Base-by-base conservation (phyloP, 2,329 filamentous ascomycete species). In the Stromatinia cepivora region DNA sequence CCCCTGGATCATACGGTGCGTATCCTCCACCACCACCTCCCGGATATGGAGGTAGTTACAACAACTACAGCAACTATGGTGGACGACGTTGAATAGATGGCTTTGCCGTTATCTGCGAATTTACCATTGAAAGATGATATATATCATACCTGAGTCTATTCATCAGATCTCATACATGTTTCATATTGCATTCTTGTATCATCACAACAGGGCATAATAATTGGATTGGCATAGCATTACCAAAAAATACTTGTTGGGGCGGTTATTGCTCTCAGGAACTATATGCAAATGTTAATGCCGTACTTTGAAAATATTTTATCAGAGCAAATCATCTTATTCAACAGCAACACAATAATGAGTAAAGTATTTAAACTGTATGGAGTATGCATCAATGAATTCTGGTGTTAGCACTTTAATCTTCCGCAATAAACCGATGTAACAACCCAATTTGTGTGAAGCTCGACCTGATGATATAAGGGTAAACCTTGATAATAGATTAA, bases 1-100 rank as follows among this genome's bases (percentile, higher is more conserved):
- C 82, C 4, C 78, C 79, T 9, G 78, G 77, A 31, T 68, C 62
- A 9, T 76, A 76, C 69, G 73, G 71, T 54, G 66, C 46, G 10
- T 69, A 69, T 34, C 39, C 42, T 58, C 52, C 67, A 66, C 72
- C 13, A 39, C 74, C 72, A 39, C 69, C 71, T 9, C 70, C 73
- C 1, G 69, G 71, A 25, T 75, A 77, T 36, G 67, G 73, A 52
- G 66, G 66, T 42, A 42, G 36, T n/a, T 69, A 69, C n/a, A 69
- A 63, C n/a, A 68, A 68, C 13, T 68, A 63, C 48, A 45, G 42
- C 45, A 67, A 61, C 56, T 56, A 67, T 17, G 50, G 69, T 20
- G 66, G 66, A 48, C 52, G 48, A 42, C 28, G 42, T 63, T 63
- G 28, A 48, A 54, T 15, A 36, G 39, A 10, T 39, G 7, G 17